A percentile compares a stretch with the other conserved stretches of the same genome.
Evolutionary conservation across 129 eudicot genomes (phyloP).

Genomic region (Saussurea involucrata): DNA sequence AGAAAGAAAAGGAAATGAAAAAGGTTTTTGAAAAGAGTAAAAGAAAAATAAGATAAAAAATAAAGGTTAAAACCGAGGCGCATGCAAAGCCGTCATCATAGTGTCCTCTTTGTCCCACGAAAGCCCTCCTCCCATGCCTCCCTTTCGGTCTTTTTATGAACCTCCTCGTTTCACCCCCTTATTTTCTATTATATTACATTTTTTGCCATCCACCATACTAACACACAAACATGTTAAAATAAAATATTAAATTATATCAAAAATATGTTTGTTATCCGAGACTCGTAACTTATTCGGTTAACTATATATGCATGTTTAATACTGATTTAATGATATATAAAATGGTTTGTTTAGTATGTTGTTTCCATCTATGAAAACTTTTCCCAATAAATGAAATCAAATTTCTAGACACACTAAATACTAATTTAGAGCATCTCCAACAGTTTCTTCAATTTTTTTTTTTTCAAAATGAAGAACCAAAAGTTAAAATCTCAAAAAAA

Average conservation of each 20-base stretch:
- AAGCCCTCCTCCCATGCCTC: conserved; percentile 25
- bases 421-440: no score
- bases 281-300: no score
- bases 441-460: no score
- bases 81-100: conserved; percentile 83
- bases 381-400: no score
- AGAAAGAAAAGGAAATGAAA: background rate
- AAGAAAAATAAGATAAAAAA: conserved; percentile 1
- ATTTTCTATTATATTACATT: background rate
- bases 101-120: conserved; percentile 54
- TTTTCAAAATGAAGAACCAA: no score
- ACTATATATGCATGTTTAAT: no score
- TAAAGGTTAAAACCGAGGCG: conserved; percentile 46
- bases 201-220: conserved; percentile 16
- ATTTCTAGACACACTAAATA: no score
- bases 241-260: background rate
- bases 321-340: no score
- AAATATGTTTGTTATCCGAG: no score
- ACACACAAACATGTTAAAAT: background rate
- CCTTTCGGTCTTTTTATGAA: conserved; percentile 4
- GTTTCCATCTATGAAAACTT: no score
- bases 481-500: no score
- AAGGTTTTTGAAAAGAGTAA: conserved; percentile 23
- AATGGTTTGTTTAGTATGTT: no score
- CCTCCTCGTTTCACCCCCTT: background rate